These are phyloP conservation scores for Salix arbutifolia DNA, from an alignment of 345 rosid species.

Conservation along the genomic window DNA sequence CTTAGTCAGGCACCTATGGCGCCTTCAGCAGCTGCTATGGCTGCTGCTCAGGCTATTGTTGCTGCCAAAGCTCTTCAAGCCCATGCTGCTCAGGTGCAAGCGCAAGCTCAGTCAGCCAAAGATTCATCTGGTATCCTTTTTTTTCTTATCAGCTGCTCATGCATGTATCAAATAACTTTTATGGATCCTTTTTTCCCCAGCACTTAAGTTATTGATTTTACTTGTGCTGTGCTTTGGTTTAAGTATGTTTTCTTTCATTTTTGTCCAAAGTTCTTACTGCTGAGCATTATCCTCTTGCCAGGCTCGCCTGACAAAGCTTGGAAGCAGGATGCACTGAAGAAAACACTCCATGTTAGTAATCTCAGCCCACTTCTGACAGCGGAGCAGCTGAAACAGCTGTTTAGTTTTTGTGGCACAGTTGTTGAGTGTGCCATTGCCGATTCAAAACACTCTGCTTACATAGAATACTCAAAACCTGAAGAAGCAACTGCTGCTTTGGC, in stretches of 20 bases:
- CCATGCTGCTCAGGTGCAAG: constrained; percentile 97
- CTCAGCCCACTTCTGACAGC: constrained; percentile 83
- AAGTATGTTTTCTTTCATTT: neutral
- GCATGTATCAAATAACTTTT: neutral
- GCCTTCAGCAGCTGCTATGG: constrained; percentile 99
- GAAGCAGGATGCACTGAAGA: constrained; percentile 61
- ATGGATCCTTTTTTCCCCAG: neutral
- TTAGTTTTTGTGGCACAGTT: constrained; percentile 87
- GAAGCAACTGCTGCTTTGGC: constrained; percentile 92
- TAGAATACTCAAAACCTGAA: constrained; percentile 79
- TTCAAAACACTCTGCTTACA: constrained; percentile 85
- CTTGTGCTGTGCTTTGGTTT: neutral
- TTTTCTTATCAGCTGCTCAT: neutral
- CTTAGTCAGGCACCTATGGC: constrained; percentile 97
- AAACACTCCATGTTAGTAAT: constrained; percentile 94
- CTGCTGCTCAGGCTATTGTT: constrained; percentile 99
- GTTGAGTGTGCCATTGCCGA: constrained; percentile 77
- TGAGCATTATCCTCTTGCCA: constrained; percentile 22
- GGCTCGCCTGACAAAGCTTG: constrained; percentile 57
- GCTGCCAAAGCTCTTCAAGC: constrained; percentile 99
- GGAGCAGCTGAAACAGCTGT: constrained; percentile 89
- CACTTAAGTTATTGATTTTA: neutral
- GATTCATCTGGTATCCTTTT: constrained; percentile 53
- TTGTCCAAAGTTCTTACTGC: constrained; percentile 2
- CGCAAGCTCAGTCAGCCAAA: constrained; percentile 65